Percentiles rank a stretch among this genome's conserved stretches.
These are phyloP conservation scores for Fusarium tricinctum DNA, from an alignment of 2,329 filamentous ascomycete genomes.

Conservation along the genomic window DNA sequence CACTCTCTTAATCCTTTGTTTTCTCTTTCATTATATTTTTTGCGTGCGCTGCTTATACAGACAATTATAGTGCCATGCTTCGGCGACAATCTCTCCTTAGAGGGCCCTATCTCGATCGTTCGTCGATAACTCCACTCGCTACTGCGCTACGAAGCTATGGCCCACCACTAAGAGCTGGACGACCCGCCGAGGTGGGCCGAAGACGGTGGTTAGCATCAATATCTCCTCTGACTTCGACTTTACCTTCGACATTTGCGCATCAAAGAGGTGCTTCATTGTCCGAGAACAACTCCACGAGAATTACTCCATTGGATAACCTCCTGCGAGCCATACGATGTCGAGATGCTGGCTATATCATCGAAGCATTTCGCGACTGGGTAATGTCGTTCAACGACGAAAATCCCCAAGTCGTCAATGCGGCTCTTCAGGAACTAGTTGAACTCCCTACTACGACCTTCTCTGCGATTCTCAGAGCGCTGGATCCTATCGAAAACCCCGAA, in stretches of 20 bases:
- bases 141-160: slow-evolving; percentile 43
- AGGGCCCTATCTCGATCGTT: slow-evolving; percentile 43
- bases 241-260: slow-evolving; percentile 19
- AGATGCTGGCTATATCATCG: slow-evolving; percentile 43
- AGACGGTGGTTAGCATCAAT: slow-evolving; percentile 46
- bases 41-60: slow-evolving; percentile 12
- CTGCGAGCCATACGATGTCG: slow-evolving; percentile 53
- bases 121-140: slow-evolving; percentile 41
- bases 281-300: slow-evolving; percentile 1
- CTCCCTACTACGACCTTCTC: slow-evolving; percentile 71
- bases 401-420: slow-evolving; percentile 39
- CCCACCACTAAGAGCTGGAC: slow-evolving; percentile 41
- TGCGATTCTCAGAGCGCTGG: slow-evolving; percentile 72
- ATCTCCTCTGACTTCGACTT: slow-evolving; percentile 33
- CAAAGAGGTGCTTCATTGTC: slow-evolving; percentile 7
- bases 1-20: slow-evolving; percentile 15
- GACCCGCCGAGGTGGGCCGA: slow-evolving; percentile 45
- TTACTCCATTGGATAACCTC: slow-evolving; percentile 46
- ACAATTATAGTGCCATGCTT: slow-evolving; percentile 48
- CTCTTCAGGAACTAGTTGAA: slow-evolving; percentile 51
- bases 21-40: slow-evolving; percentile 4
- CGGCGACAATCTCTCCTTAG: slow-evolving; percentile 47
- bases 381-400: slow-evolving; percentile 38
- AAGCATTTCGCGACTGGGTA: slow-evolving; percentile 51
- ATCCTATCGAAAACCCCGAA: slow-evolving; percentile 66